Base-by-base conservation (phyloP, 108 stramenopile species). In the Conticribra guillardii region DNA sequence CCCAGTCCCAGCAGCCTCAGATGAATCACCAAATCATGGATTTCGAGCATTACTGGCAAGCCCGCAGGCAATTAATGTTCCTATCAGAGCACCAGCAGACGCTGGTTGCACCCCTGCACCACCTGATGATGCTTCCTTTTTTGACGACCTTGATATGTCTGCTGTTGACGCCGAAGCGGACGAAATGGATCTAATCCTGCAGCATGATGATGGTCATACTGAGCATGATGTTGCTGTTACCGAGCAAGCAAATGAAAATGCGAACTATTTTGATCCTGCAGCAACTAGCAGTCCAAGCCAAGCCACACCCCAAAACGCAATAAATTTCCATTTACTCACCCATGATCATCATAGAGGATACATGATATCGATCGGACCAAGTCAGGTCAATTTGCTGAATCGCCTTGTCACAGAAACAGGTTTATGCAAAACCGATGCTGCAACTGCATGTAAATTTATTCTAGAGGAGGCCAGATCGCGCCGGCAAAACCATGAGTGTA, bases 331-430 rank as follows among this genome's bases (percentile, higher is more conserved):
- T 54, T 57, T 94, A 16, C 76, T 90, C 4, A 84, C 87, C 9
- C 60, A 66, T 62, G 85, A 85, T 48, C 66, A 69, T 37, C 80
- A 88, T 48, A 83, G 82, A 34, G 88, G 89, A 1, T 94, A 89
- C 76, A 82, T 85, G 41, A 73, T 96, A 19, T 89, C 90, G 16
- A 83, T 96, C 15, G 85, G 84, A 51, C 87, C 89, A 55, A 84
- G 72, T 54, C 73, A 92, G 61, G 90, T 93, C 15, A 61, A 64
- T 47, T 88, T 88, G 41, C 70, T 96, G 5, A 55, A 87, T 41
- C 82, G 84, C 34, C 64, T 96, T 18, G 84, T 96, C 19, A 83
- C 71, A 9, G 85, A 82, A 60, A 96, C 90, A 55, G 90, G 90
- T n/a, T 68, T 97, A 21, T 83, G 59, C 54, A 64, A 79, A 23